Base-by-base conservation (phyloP, 1,284 basidiomycete genomes). In the Meripilus lineatus region DNA sequence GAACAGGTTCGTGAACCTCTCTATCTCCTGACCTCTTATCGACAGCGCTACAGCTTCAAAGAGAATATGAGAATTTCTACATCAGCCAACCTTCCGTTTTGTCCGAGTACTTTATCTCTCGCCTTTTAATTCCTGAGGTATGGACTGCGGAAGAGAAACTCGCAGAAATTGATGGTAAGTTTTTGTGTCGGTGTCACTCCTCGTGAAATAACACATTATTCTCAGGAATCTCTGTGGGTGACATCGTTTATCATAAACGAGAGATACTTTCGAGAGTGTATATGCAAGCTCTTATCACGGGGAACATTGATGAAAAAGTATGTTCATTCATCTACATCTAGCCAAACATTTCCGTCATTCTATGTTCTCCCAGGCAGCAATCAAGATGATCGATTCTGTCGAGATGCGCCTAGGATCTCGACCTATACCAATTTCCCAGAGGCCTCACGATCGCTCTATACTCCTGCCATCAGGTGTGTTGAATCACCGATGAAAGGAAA, bases 141-240 rank as follows among this genome's bases (percentile, higher is more conserved):
- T 64, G 60, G 60, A 58, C 58, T 2, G 57, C 59, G 3, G 49
- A 44, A 18, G 51, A 60, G 37, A 61, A 58, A 38, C 46, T 59
- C n/a, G 37, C 43, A 7, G 61, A 63, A 35, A 36, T 62, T 4
- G 14, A 45, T 0, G 35, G 58, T 62, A 38, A 28, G 58, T 45
- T 11, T 8, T 32, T 11, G 10, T 22, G 10, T 30, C 32, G 14
- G 30, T 45, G 3, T 26, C 37, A 14, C 22, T 33, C 23, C 10
- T 18, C 17, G n/a, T 40, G 14, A 1, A 26, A 14, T 37, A 7
- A 38, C 15, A n/a, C 37, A 8, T 22, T 33, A 22, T 13, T 33
- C 15, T 21, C 32, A 57, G 59, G 33, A 13, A 55, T 62, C 35
- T 46, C 34, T n/a, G 40, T 42, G 23, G 46, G 40, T 10, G 59